A percentile compares a stretch with the other conserved stretches of the same genome.
These are phyloP conservation scores for Rhytidhysteron rufulum DNA, from an alignment of 2,329 filamentous ascomycete genomes.

Conservation along the genomic window DNA sequence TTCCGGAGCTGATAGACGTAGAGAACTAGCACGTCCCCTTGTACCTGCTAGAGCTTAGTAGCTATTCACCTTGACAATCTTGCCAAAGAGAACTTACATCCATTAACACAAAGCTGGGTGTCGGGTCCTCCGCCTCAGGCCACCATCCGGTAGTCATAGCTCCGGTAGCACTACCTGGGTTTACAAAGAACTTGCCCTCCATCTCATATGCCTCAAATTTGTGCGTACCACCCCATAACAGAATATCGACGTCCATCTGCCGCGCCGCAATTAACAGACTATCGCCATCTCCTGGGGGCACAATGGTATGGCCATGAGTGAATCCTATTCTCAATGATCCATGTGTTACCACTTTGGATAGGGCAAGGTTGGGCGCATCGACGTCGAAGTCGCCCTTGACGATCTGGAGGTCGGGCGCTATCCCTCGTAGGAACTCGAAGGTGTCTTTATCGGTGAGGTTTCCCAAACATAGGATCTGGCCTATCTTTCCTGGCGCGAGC, in stretches of 20 bases:
- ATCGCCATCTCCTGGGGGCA: conserved; percentile 65
- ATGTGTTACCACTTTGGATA: conserved; percentile 68
- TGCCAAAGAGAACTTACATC: conserved; percentile 63
- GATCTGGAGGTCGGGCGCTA: conserved; percentile 62
- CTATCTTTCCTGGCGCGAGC: conserved; percentile 56
- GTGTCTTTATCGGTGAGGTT: conserved; percentile 57
- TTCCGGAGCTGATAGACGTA: conserved; percentile 74
- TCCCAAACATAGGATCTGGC: conserved; percentile 56
- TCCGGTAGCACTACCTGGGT: conserved; percentile 65
- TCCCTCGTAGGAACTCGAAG: conserved; percentile 53
- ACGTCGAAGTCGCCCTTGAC: conserved; percentile 69
- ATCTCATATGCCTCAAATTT: conserved; percentile 69
- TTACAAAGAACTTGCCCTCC: conserved; percentile 69
- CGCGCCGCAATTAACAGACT: conserved; percentile 63
- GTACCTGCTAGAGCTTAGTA: conserved; percentile 57
- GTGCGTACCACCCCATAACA: conserved; percentile 67
- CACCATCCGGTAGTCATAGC: conserved; percentile 60
- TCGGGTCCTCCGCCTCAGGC: conserved; percentile 60
- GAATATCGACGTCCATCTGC: conserved; percentile 68
- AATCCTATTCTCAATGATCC: conserved; percentile 65
- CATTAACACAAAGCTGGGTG: conserved; percentile 95
- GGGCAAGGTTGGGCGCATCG: conserved; percentile 60
- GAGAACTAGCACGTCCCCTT: conserved; percentile 91
- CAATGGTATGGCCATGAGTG: conserved; percentile 68
- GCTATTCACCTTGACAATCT: background rate